Conservation (phyloP, 2,329 filamentous ascomycete genomes). For the Elsinoe arachidis region DNA sequence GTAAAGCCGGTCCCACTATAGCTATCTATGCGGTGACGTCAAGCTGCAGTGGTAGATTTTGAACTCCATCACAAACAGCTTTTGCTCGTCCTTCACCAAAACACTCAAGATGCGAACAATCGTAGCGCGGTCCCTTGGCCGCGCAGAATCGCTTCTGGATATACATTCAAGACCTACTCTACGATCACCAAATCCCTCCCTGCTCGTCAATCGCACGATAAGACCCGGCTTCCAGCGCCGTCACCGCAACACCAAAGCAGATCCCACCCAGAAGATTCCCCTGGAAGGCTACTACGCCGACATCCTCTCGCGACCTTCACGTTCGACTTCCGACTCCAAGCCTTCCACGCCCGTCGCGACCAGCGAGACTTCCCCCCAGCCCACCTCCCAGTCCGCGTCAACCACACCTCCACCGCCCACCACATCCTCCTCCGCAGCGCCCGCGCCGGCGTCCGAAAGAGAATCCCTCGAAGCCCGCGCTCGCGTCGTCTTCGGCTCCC, state of each 20-base stretch:
- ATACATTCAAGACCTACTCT: background rate
- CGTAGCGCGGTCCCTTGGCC: background rate
- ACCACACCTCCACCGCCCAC: conserved; percentile 26
- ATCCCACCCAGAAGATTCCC: conserved; percentile 13
- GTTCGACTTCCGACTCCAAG: conserved; percentile 1
- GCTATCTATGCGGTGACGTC: background rate
- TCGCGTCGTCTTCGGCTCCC: conserved; percentile 72
- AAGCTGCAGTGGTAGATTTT: conserved; percentile 1
- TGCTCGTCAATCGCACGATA: background rate
- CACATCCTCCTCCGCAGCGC: conserved; percentile 24
- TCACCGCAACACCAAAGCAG: background rate
- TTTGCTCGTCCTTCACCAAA: background rate
- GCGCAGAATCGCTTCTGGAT: background rate
- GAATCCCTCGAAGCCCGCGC: conserved; percentile 50
- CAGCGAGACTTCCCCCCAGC: conserved; percentile 1
- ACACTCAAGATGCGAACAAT: conserved; percentile 1
- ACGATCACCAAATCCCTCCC: no score
- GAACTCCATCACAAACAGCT: background rate
- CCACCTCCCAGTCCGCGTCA: conserved; percentile 17
- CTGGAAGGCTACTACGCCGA: conserved; percentile 22
- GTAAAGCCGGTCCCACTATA: background rate
- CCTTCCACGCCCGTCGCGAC: conserved; percentile 21
- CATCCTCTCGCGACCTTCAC: conserved; percentile 16
- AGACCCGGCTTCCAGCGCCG: conserved; percentile 8
- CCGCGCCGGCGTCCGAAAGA: conserved; percentile 39